phyloP scores from a whole-genome alignment of 2,329 filamentous ascomycete species.

The Ophiocordyceps camponoti-rufipedis region DNA sequence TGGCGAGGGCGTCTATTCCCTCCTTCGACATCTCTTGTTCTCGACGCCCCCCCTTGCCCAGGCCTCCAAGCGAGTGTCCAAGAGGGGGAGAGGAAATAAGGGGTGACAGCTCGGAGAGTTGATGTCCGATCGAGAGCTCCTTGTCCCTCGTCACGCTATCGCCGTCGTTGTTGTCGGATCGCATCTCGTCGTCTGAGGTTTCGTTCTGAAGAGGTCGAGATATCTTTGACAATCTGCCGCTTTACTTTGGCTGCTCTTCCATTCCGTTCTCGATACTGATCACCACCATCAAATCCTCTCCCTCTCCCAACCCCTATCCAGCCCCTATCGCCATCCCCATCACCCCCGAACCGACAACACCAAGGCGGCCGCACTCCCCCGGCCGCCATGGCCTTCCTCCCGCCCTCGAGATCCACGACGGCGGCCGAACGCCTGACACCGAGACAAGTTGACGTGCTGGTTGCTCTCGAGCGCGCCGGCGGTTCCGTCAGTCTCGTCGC shows the following conservation, averaged over 20 bases:
- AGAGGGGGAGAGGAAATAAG: background rate
- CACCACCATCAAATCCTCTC: background rate
- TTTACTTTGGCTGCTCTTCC: background rate
- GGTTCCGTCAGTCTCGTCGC: slow-evolving; percentile 33
- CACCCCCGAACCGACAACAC: background rate
- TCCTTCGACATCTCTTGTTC: too few species aligned
- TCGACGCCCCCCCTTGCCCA: background rate
- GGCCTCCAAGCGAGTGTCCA: background rate
- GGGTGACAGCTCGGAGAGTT: background rate
- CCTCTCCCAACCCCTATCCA: background rate
- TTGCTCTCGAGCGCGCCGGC: slow-evolving; percentile 32
- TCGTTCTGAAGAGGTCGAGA: background rate
- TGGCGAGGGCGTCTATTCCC: too few species aligned
- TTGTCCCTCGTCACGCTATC: background rate
- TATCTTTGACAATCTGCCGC: background rate
- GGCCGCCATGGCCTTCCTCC: background rate
- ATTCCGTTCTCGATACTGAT: too few species aligned
- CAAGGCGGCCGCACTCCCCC: too few species aligned
- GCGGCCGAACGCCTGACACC: slow-evolving; percentile 12
- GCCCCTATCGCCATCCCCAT: too few species aligned
- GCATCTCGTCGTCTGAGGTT: background rate
- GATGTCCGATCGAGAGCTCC: background rate
- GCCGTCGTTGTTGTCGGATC: too few species aligned
- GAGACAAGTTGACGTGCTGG: slow-evolving; percentile 21
- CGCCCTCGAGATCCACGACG: background rate